Evolutionary conservation across 129 eudicot genomes (phyloP).

Genomic region (sunflower (Helianthus annuus)): DNA sequence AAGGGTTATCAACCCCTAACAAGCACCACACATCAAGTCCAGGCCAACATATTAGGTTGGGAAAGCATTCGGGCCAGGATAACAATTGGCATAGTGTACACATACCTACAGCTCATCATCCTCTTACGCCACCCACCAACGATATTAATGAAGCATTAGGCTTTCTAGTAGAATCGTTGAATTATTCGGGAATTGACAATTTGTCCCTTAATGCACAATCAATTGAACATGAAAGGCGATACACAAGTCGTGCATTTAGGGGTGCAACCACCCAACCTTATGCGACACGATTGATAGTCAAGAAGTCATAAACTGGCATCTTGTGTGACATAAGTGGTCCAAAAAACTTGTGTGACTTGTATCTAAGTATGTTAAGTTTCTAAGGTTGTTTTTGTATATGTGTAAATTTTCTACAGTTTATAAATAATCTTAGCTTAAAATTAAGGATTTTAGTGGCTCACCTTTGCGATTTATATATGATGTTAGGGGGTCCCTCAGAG

Average conservation of each 20-base stretch:
- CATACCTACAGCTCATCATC: constrained; percentile 21
- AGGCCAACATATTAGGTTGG: background rate
- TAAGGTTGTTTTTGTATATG: background rate
- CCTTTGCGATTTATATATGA: too few relatives aligned
- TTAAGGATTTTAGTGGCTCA: too few relatives aligned
- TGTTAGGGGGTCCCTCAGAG: too few relatives aligned
- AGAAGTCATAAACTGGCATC: background rate
- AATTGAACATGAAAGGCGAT: background rate
- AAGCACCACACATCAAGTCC: background rate
- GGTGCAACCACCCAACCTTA: background rate
- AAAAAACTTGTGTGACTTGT: background rate
- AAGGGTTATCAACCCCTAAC: constrained; percentile 1
- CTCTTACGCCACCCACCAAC: constrained; percentile 4
- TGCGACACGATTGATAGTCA: constrained; percentile 7
- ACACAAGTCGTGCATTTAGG: background rate
- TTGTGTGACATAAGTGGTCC: background rate
- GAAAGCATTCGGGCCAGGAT: background rate
- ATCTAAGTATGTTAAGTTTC: background rate
- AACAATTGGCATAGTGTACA: constrained; percentile 17
- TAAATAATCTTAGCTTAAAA: too few relatives aligned
- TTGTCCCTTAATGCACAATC: background rate
- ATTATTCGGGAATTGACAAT: constrained; percentile 2
- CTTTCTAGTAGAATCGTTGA: constrained; percentile 7
- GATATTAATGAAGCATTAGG: constrained; percentile 21
- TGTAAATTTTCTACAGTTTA: too few relatives aligned